These are phyloP conservation scores for sunflower (Helianthus annuus) DNA, from an alignment of 129 eudicot species.

Conservation along the genomic window HanXRQr2.0-SUNRISE NC_035449.2:47597565-47598064, in stretches of 20 bases:
- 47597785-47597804: constrained; percentile 92
- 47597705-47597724: no score
- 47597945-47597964: background rate
- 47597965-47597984: constrained; percentile 6
- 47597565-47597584: no score
- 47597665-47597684: no score
- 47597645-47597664: no score
- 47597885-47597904: background rate
- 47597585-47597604: no score
- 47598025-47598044: constrained; percentile 67
- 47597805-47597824: constrained; percentile 59
- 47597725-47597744: no score
- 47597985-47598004: background rate
- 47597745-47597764: constrained; percentile 36
- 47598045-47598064: constrained; percentile 86
- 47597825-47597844: background rate
- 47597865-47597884: background rate
- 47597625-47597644: no score
- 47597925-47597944: background rate
- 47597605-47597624: no score
- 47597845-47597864: background rate
- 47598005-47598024: constrained; percentile 2
- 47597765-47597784: constrained; percentile 90
- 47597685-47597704: no score
- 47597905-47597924: constrained; percentile 20